Evolutionary conservation across 768 basidiomycete genomes (phyloP).

Genomic region (Mycena maculata): DNA sequence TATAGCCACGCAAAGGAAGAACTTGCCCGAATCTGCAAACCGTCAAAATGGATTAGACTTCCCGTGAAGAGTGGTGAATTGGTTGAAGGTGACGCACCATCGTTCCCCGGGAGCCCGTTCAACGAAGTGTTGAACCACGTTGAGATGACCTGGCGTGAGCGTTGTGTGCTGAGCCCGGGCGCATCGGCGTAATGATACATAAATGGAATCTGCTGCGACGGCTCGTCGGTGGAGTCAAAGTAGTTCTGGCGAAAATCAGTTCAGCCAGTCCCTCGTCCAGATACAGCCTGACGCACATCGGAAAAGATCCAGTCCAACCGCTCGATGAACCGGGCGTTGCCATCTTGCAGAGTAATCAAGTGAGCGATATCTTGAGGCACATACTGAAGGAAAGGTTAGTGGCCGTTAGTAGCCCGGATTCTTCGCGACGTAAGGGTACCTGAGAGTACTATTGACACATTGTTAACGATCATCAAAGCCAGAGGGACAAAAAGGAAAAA

Average conservation of each 20-base stretch:
- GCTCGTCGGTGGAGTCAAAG: constrained; percentile 73
- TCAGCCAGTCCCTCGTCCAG: background rate
- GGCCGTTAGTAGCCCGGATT: background rate
- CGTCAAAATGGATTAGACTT: constrained; percentile 14
- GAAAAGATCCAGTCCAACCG: constrained; percentile 68
- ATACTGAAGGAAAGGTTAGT: constrained; percentile 52
- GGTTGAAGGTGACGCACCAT: constrained; percentile 53
- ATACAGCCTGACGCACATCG: constrained; percentile 45
- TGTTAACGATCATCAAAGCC: background rate
- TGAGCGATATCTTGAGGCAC: constrained; percentile 75
- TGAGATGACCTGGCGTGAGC: constrained; percentile 66
- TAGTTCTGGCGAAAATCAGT: constrained; percentile 54
- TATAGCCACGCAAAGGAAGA: constrained; percentile 30
- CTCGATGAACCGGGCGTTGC: constrained; percentile 61
- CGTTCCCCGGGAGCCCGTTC: constrained; percentile 72
- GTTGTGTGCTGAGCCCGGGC: constrained; percentile 68
- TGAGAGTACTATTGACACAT: constrained; percentile 61
- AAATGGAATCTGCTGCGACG: constrained; percentile 74
- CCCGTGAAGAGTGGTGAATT: constrained; percentile 7
- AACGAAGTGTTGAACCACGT: constrained; percentile 66
- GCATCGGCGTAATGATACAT: constrained; percentile 78
- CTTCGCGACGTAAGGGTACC: constrained; percentile 43
- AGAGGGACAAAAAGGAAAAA: background rate
- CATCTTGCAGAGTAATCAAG: constrained; percentile 71
- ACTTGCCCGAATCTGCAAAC: constrained; percentile 42